Conservation (phyloP, 2,329 filamentous ascomycete genomes). For the Didymosphaeria variabile region DNA sequence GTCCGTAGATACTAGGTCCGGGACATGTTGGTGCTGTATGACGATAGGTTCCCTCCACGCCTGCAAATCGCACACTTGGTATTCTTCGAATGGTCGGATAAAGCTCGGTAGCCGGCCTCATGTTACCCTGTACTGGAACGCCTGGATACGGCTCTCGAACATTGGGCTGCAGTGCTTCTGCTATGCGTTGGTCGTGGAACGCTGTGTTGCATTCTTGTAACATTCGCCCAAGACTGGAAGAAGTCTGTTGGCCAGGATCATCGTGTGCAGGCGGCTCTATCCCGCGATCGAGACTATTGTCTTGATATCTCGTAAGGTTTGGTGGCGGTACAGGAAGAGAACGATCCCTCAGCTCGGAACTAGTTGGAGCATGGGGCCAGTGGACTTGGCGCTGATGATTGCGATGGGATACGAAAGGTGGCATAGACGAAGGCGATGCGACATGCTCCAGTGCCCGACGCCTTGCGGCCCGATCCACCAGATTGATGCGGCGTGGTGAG, state of each 20-base stretch:
- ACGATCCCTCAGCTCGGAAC: background rate
- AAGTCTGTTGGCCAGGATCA: constrained; percentile 21
- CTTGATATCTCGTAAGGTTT: background rate
- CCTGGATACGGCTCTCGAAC: background rate
- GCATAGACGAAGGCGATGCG: constrained; percentile 30
- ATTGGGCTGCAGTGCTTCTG: constrained; percentile 8
- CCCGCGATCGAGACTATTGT: background rate
- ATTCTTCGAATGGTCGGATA: constrained; percentile 15
- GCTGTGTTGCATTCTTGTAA: constrained; percentile 38
- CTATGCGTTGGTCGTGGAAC: constrained; percentile 22
- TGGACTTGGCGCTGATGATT: constrained; percentile 7
- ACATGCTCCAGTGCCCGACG: constrained; percentile 16
- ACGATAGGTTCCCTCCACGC: constrained; percentile 12
- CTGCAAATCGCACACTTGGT: constrained; percentile 29
- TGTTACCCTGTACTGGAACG: background rate
- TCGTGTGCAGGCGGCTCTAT: constrained; percentile 2
- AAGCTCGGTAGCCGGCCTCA: background rate
- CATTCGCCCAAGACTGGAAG: constrained; percentile 35
- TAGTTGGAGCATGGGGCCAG: constrained; percentile 6
- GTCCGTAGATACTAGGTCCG: constrained; percentile 37
- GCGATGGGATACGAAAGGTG: constrained; percentile 18
- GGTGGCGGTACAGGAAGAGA: constrained; percentile 5
- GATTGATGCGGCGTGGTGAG: constrained; percentile 29
- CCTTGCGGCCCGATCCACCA: constrained; percentile 22
- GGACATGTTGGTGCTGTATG: constrained; percentile 23